Evolutionary conservation across 345 rosid species (phyloP).

Genomic region (Moricandia moricandioides): DNA sequence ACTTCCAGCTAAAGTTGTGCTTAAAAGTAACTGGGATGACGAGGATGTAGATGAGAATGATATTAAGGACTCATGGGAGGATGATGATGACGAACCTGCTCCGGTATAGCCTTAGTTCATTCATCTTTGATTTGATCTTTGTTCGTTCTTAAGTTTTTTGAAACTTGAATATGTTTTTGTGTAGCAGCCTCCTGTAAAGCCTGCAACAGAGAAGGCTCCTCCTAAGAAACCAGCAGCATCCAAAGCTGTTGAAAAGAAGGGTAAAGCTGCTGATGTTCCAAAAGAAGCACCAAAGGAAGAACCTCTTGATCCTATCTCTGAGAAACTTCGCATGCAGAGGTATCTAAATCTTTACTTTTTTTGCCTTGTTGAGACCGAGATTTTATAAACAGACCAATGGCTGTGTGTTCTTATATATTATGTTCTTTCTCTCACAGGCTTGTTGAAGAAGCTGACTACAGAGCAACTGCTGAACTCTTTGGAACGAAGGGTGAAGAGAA

Average conservation of each 20-base stretch:
- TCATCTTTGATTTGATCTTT: too few species aligned
- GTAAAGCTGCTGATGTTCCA: constrained; percentile 40
- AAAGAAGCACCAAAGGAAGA: constrained; percentile 37
- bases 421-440: constrained; percentile 47
- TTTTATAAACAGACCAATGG: background rate
- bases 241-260: constrained; percentile 55
- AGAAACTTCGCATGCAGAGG: constrained; percentile 84
- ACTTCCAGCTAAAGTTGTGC: constrained; percentile 46
- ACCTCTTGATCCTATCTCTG: constrained; percentile 62
- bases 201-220: constrained; percentile 42
- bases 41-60: constrained; percentile 87
- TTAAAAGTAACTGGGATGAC: constrained; percentile 79
- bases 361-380: background rate
- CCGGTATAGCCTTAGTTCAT: constrained; percentile 40
- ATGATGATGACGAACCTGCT: constrained; percentile 86
- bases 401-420: constrained; percentile 1
- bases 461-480: constrained; percentile 69
- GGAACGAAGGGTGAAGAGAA: constrained; percentile 57
- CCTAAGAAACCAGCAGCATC: constrained; percentile 45
- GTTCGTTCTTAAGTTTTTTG: too few species aligned
- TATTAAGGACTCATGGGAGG: constrained; percentile 98
- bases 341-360: constrained; percentile 14
- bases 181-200: constrained; percentile 35
- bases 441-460: constrained; percentile 92
- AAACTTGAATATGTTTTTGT: too few species aligned